Evolutionary conservation across 441 rosid species (phyloP).

Genomic region (Gossypium schwendimanii): DNA sequence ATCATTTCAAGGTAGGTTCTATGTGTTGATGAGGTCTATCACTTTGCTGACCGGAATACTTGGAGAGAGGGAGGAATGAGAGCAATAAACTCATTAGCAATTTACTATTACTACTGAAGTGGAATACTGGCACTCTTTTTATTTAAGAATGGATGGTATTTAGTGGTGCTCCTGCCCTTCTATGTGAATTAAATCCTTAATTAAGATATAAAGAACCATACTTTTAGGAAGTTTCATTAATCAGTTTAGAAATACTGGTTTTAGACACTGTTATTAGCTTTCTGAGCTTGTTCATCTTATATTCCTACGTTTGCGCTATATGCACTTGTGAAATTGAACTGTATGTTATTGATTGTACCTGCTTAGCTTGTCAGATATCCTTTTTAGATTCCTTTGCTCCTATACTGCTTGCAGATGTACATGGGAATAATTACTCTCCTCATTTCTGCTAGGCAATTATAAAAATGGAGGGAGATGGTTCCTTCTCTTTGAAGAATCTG

Average conservation of each 20-base stretch:
- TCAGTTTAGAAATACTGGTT: background rate
- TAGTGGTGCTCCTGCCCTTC: background rate
- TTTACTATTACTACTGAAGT: constrained; percentile 1
- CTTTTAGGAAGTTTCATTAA: background rate
- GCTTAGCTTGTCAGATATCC: background rate
- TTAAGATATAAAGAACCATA: background rate
- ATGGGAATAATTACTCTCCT: constrained; percentile 12
- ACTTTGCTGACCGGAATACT: background rate
- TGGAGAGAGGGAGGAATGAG: background rate
- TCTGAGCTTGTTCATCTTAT: background rate
- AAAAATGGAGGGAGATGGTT: constrained; percentile 62
- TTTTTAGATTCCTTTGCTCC: constrained; percentile 9
- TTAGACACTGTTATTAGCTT: background rate
- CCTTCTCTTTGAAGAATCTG: constrained; percentile 65
- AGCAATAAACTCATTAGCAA: background rate
- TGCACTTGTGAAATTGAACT: background rate
- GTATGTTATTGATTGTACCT: background rate
- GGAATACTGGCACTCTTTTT: background rate
- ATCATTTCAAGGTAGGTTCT: constrained; percentile 1
- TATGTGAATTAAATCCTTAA: background rate
- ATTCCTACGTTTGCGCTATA: background rate
- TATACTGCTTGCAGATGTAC: background rate
- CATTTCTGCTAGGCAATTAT: constrained; percentile 53
- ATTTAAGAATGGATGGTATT: background rate
- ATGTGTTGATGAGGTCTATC: background rate